phyloP scores from a whole-genome alignment of 164 flowering plant species.

The Dillenia suffruticosa region DNA sequence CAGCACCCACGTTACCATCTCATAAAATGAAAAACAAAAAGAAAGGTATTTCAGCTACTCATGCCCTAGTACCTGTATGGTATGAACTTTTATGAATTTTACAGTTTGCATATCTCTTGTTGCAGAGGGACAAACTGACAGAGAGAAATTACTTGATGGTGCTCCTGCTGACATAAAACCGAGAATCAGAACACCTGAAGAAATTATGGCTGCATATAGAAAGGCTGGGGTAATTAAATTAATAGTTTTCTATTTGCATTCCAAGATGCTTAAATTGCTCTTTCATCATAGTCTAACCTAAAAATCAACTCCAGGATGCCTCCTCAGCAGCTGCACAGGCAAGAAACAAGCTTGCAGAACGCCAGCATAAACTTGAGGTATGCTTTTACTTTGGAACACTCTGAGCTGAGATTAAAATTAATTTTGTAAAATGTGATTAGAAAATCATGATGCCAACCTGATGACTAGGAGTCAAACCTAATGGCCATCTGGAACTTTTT shows the following conservation, averaged over 20 bases:
- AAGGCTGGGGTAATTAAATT: slow-evolving; percentile 51
- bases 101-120: slow-evolving; percentile 2
- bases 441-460: no score
- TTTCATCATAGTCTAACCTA: slow-evolving; percentile 12
- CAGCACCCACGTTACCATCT: slow-evolving; percentile 35
- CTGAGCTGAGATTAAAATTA: no score
- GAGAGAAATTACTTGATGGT: slow-evolving; percentile 65
- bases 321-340: slow-evolving; percentile 72
- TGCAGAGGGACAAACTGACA: slow-evolving; percentile 50
- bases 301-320: slow-evolving; percentile 54
- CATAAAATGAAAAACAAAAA: slow-evolving; percentile 24
- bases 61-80: not conserved
- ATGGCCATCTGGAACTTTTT: not conserved
- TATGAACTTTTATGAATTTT: not conserved
- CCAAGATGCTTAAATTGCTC: not conserved
- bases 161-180: slow-evolving; percentile 47
- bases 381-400: not conserved
- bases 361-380: slow-evolving; percentile 92
- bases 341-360: slow-evolving; percentile 69
- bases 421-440: no score
- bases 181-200: slow-evolving; percentile 67
- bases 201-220: slow-evolving; percentile 73
- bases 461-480: not conserved
- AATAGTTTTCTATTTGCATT: not conserved
- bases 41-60: slow-evolving; percentile 27